Evolutionary conservation across 306 rosid species (phyloP).

Genomic region (Acacia acuminata): DNA sequence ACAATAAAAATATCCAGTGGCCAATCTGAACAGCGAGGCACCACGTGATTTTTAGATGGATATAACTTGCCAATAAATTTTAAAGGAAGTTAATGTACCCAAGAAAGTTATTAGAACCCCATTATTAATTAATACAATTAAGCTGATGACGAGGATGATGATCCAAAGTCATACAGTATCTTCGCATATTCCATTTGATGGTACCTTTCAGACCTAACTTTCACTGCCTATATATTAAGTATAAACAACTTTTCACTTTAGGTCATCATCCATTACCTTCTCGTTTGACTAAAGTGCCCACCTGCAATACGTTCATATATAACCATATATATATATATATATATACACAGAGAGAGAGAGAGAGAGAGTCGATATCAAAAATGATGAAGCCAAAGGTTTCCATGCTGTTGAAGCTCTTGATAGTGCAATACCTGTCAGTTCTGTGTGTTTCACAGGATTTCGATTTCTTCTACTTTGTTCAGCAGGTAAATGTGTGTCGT

Average conservation of each 20-base stretch:
- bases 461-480: constrained; percentile 88
- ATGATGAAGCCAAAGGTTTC: constrained; percentile 42
- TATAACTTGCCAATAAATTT: neutral
- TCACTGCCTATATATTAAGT: constrained; percentile 27
- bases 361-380: neutral
- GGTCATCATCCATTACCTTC: constrained; percentile 10
- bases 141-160: neutral
- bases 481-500: constrained; percentile 48
- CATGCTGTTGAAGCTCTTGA: constrained; percentile 44
- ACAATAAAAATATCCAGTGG: neutral
- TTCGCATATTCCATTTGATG: constrained; percentile 38
- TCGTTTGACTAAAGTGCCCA: constrained; percentile 11
- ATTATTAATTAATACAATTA: neutral
- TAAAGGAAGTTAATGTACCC: neutral
- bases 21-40: neutral
- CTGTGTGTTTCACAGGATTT: constrained; percentile 55
- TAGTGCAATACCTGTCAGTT: constrained; percentile 44
- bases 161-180: neutral
- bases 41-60: neutral
- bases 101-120: neutral
- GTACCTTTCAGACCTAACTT: neutral
- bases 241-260: neutral
- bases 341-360: neutral
- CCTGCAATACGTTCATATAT: neutral
- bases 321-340: neutral